phyloP scores from a whole-genome alignment of 805 yeast species.

The Teunomyces funiuensis region DNA sequence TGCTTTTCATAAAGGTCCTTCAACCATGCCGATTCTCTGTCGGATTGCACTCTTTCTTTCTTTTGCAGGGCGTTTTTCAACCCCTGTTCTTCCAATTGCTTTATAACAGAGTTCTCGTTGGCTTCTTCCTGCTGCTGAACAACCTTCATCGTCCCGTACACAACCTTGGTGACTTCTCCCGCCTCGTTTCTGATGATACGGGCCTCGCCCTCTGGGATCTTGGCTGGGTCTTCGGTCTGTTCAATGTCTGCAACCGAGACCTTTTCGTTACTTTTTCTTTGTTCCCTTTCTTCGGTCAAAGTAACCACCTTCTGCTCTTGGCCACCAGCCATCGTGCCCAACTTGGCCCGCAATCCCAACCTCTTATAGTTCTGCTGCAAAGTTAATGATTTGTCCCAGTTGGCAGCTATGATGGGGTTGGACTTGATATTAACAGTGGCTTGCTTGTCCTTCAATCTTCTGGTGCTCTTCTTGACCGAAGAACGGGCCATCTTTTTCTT shows the following conservation, averaged over 20 bases:
- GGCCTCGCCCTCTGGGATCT: slow-evolving; percentile 79
- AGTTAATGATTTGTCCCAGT: slow-evolving; percentile 87
- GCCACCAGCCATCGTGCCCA: slow-evolving; percentile 79
- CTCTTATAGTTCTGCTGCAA: slow-evolving; percentile 82
- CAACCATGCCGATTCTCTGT: slow-evolving; percentile 77
- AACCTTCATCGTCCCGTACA: slow-evolving; percentile 64
- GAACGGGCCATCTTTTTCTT: slow-evolving; percentile 81
- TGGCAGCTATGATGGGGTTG: slow-evolving; percentile 80
- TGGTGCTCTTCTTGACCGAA: slow-evolving; percentile 65
- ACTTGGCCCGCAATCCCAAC: slow-evolving; percentile 69
- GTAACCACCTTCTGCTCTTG: slow-evolving; percentile 55
- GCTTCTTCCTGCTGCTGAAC: slow-evolving; percentile 21
- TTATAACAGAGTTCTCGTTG: slow-evolving; percentile 52
- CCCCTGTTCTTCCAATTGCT: slow-evolving; percentile 58
- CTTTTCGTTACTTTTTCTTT: slow-evolving; percentile 24
- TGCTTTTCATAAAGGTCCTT: slow-evolving; percentile 63
- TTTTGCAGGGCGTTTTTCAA: slow-evolving; percentile 46
- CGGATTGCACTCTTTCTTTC: slow-evolving; percentile 58
- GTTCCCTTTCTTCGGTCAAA: slow-evolving; percentile 35
- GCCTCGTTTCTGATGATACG: slow-evolving; percentile 66
- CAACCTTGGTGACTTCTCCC: slow-evolving; percentile 64
- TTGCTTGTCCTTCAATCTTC: slow-evolving; percentile 68
- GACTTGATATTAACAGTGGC: slow-evolving; percentile 63
- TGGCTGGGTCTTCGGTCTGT: slow-evolving; percentile 50
- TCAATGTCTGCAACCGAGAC: slow-evolving; percentile 41